These are phyloP conservation scores for Saturnispora zaruensis DNA, from an alignment of 805 yeast genomes.

Conservation along the genomic window DNA sequence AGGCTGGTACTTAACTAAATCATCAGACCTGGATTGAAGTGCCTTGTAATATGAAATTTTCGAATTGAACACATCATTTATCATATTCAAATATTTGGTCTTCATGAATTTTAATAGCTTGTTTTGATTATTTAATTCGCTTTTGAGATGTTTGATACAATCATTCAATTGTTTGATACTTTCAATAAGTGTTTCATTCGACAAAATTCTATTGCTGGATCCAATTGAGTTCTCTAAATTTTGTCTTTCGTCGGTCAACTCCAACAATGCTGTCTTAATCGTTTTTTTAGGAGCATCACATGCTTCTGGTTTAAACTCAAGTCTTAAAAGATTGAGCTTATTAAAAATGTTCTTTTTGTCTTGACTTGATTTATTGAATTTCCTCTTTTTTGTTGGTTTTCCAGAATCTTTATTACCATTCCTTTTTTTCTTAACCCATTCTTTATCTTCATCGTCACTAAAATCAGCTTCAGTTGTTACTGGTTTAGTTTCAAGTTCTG, in stretches of 20 bases:
- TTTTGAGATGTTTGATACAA: constrained; percentile 17
- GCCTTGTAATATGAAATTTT: constrained; percentile 76
- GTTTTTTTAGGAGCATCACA: constrained; percentile 27
- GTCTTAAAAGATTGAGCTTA: constrained; percentile 21
- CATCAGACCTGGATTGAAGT: constrained; percentile 79
- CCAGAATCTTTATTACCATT: not conserved
- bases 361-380: not conserved
- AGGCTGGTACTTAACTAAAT: constrained; percentile 46
- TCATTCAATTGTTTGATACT: constrained; percentile 1
- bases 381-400: constrained; percentile 1
- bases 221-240: not conserved
- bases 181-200: not conserved
- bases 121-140: constrained; percentile 36
- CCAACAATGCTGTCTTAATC: constrained; percentile 18
- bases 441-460: constrained; percentile 1
- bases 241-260: constrained; percentile 17
- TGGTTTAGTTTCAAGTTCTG: constrained; percentile 14
- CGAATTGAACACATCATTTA: constrained; percentile 66
- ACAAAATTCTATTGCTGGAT: not conserved
- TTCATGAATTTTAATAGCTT: constrained; percentile 33
- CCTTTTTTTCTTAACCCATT: constrained; percentile 6
- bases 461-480: not conserved
- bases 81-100: constrained; percentile 40
- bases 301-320: constrained; percentile 25
- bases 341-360: not conserved